Evolutionary conservation across 176 grass and related monocot genomes (phyloP), one percentile per base, ranked within the genome.

Genomic region (Carex parvula): DNA sequence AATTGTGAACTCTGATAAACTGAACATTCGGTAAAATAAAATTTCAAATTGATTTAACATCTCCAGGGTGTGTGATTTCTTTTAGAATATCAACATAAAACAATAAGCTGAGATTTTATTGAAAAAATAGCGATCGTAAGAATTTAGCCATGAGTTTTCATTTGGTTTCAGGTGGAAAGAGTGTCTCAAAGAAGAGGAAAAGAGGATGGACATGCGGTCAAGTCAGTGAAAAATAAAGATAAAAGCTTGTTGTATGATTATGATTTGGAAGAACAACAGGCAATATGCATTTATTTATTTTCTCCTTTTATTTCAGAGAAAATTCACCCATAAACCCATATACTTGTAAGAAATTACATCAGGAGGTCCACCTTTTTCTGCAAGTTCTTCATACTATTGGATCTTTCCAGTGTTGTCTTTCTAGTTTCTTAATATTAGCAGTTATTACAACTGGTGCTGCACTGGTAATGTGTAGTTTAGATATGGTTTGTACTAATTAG

Each of bases 141-240:
- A 70, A 41, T 52, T 52, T 73, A 52, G 9, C 70, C 70, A 52
- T 26, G 26, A 55, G 6, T 57, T 33, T 77, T 8, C 14, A 24
- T 83, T 20, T 83, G 60, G n/a, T 83, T 68, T 83, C 81, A 83
- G 81, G 48, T 66, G 60, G 42, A 68, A 35, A 83, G 17, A 24
- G 6, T 83, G 62, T 83, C 60, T 68, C 81, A 64, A 29, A 66
- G 64, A 83, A 83, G 64, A 44, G 81, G 61, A 44, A 83, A 83
- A 68, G 81, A 83, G 20, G 81, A 83, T 18, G 61, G 60, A 18
- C 44, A 42, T 54, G 41, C 32, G 37, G 81, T 53, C 35, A 83
- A 66, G 64, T 83, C 81, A 20, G 20, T 66, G 81, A 67, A 68
- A 68, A 66, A 54, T 35, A 83, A 83, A 83, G 60, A 83, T 14